A percentile compares a stretch with the other conserved stretches of the same genome.
phyloP scores from a whole-genome alignment of 75 land plant species.

The Ceratopteris richardii region DNA sequence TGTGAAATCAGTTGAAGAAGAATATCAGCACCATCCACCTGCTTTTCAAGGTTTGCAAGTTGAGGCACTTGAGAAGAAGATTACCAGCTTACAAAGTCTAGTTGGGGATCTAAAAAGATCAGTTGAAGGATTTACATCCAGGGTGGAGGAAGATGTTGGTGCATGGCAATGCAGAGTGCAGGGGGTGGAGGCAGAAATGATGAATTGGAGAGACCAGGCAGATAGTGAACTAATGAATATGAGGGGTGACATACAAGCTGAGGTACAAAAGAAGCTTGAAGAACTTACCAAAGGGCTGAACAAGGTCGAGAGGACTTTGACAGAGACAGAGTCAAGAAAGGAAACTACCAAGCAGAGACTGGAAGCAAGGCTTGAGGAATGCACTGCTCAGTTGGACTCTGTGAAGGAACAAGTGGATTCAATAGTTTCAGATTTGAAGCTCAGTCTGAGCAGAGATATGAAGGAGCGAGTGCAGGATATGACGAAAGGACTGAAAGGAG shows the following conservation, averaged over 20 bases:
- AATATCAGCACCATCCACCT: neutral
- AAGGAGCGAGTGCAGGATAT: slow-evolving; percentile 7
- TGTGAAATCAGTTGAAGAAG: no score
- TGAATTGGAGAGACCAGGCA: slow-evolving; percentile 27
- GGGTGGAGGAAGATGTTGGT: slow-evolving; percentile 30
- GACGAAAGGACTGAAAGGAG: neutral
- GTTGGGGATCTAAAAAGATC: slow-evolving; percentile 29
- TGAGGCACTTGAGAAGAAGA: slow-evolving; percentile 21
- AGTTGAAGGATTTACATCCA: slow-evolving; percentile 25
- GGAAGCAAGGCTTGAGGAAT: slow-evolving; percentile 4
- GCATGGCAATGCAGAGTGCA: slow-evolving; percentile 31
- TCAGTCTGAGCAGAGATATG: neutral
- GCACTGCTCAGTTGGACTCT: neutral
- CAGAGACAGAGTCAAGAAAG: slow-evolving; percentile 4
- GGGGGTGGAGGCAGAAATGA: slow-evolving; percentile 23
- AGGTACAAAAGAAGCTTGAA: slow-evolving; percentile 15
- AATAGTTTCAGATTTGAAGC: neutral
- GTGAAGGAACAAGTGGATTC: neutral
- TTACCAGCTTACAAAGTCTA: slow-evolving; percentile 16
- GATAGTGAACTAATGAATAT: slow-evolving; percentile 21
- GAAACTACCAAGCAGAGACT: slow-evolving; percentile 1
- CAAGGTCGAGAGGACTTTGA: neutral
- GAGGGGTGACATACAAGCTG: slow-evolving; percentile 16
- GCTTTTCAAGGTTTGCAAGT: slow-evolving; percentile 7
- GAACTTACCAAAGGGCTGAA: slow-evolving; percentile 12